phyloP scores from a whole-genome alignment of 495 filamentous ascomycete genomes.

The Lasiosphaeria hispida region DNA sequence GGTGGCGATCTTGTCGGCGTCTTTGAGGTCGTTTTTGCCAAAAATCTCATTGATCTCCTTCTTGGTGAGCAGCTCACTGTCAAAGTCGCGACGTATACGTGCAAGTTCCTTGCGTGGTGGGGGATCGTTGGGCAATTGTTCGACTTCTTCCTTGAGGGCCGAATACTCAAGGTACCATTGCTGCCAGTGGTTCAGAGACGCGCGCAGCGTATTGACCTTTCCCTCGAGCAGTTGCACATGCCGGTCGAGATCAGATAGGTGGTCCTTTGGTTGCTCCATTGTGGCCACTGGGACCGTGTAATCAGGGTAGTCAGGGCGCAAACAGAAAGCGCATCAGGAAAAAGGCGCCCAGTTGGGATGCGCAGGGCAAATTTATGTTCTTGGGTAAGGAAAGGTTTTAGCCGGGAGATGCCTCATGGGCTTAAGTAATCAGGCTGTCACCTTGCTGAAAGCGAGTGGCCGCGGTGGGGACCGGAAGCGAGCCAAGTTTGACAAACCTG shows the following conservation, averaged over 20 bases:
- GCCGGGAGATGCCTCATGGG: too few relatives aligned
- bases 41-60: conserved; percentile 65
- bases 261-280: conserved; percentile 41
- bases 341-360: too few relatives aligned
- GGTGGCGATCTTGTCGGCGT: conserved; percentile 60
- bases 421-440: too few relatives aligned
- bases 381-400: too few relatives aligned
- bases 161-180: conserved; percentile 90
- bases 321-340: too few relatives aligned
- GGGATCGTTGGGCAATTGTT: conserved; percentile 36
- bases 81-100: conserved; percentile 40
- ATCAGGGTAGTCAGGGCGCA: too few relatives aligned
- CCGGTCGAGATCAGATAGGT: conserved; percentile 61
- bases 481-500: too few relatives aligned
- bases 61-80: conserved; percentile 43
- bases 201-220: conserved; percentile 68
- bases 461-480: too few relatives aligned
- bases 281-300: not conserved
- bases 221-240: conserved; percentile 73
- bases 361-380: too few relatives aligned
- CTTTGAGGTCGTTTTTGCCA: conserved; percentile 49
- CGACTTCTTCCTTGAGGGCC: conserved; percentile 78
- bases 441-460: too few relatives aligned
- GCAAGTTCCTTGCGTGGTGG: conserved; percentile 52
- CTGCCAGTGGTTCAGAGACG: conserved; percentile 82